Evolutionary conservation across 2,329 filamentous ascomycete genomes (phyloP), one percentile per base, ranked within the genome.

Genomic region (Aspergillus glaucus): DNA sequence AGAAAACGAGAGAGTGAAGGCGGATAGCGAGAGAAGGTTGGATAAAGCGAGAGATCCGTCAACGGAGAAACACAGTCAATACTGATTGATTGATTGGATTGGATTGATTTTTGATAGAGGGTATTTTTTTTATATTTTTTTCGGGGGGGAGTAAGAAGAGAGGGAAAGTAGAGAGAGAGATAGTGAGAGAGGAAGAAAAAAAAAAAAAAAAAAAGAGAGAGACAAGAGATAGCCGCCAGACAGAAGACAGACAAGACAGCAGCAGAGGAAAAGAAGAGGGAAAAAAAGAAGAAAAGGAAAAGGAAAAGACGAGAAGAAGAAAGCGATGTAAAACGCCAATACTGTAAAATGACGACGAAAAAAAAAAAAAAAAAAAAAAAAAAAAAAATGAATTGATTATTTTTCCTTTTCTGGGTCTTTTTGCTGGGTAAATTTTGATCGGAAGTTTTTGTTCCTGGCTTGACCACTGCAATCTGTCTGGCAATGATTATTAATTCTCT

Each of bases 401-500:
- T 28, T 28, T 28, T 28, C 26, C 26, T 12, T 28, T 28, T 28
- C 26, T 28, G 26, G 26, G 26, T 28, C 26, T 44, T 42, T 46
- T 45, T 52, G 51, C 45, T 50, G 42, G 10, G 19, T 17, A 39
- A 17, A 15, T 39, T 39, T 39, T 39, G 19, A 39, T 58, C 53
- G 53, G 55, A 57, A 49, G 52, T 50, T 53, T 56, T 58, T 52
- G 50, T 52, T 54, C 48, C 52, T 55, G 49, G 46, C 48, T 48
- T 49, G 10, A 28, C 26, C 26, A 28, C 26, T 28, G 26, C 26
- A 28, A 28, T 28, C 26, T 28, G 26, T 28, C 26, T 28, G 10
- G 10, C 26, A 28, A 28, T 28, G 26, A 28, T 28, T 28, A 12
- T 28, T 28, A 28, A 12, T 12, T 28, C 9, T 28, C 10, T 12